phyloP scores from a whole-genome alignment of 2,329 filamentous ascomycete genomes.

The Hymenoscyphus albidus region DNA sequence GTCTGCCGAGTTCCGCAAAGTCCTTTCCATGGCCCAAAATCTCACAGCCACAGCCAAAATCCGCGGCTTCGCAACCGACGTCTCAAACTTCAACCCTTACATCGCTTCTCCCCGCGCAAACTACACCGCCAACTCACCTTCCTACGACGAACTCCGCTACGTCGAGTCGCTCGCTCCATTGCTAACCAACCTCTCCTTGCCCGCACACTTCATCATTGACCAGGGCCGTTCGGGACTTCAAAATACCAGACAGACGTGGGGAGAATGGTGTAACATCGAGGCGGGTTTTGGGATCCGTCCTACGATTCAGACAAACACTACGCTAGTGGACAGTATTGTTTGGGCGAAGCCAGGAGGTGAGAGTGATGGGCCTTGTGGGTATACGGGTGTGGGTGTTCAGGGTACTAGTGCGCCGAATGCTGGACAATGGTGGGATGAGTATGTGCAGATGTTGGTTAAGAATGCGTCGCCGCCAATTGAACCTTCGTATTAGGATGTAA shows the following conservation, averaged over 20 bases:
- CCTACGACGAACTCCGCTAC: slow-evolving; percentile 42
- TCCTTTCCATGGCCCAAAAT: slow-evolving; percentile 36
- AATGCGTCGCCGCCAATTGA: slow-evolving; percentile 35
- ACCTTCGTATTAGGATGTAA: slow-evolving; percentile 12
- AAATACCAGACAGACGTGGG: slow-evolving; percentile 39
- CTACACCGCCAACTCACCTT: slow-evolving; percentile 40
- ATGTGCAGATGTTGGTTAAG: slow-evolving; percentile 40
- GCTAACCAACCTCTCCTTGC: slow-evolving; percentile 40
- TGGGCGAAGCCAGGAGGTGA: slow-evolving; percentile 46
- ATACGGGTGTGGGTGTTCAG: slow-evolving; percentile 28
- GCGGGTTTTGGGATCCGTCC: slow-evolving; percentile 40
- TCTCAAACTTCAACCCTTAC: slow-evolving; percentile 44
- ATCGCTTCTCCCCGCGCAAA: slow-evolving; percentile 38
- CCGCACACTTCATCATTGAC: slow-evolving; percentile 44
- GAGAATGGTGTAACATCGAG: slow-evolving; percentile 45
- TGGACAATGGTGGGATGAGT: slow-evolving; percentile 42
- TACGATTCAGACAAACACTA: slow-evolving; percentile 36
- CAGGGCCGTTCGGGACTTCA: slow-evolving; percentile 41
- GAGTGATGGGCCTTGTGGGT: slow-evolving; percentile 39
- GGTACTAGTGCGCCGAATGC: slow-evolving; percentile 37
- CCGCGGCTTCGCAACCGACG: slow-evolving; percentile 44
- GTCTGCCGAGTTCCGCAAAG: slow-evolving; percentile 40
- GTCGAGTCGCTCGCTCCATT: slow-evolving; percentile 38
- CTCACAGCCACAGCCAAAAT: slow-evolving; percentile 21
- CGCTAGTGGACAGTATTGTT: slow-evolving; percentile 41